These are phyloP conservation scores for Cynara cardunculus DNA, from an alignment of 129 eudicot genomes.

Conservation along the genomic window DNA sequence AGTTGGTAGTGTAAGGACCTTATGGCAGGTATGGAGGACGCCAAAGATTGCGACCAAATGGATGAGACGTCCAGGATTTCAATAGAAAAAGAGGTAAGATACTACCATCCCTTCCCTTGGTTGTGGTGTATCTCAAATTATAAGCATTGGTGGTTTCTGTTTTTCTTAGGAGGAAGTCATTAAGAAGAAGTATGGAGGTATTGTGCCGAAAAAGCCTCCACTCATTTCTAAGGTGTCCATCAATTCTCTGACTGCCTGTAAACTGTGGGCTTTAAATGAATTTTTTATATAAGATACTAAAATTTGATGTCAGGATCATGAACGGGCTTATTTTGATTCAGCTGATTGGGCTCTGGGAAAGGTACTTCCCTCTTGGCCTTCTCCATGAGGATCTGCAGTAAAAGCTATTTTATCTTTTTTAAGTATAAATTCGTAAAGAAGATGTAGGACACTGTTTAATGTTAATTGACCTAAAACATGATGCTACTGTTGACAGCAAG, in stretches of 20 bases:
- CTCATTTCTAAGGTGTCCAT: constrained; percentile 77
- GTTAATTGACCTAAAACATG: background rate
- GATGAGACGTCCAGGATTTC: constrained; percentile 41
- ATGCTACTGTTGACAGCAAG: constrained; percentile 62
- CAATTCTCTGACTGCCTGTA: constrained; percentile 2
- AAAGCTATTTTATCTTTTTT: background rate
- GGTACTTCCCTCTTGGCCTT: constrained; percentile 38
- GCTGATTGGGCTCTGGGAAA: constrained; percentile 99
- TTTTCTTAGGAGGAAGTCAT: constrained; percentile 63
- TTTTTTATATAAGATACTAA: constrained; percentile 7
- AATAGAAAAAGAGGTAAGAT: constrained; percentile 57
- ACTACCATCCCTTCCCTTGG: background rate
- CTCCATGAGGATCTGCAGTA: background rate
- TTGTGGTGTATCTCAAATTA: constrained; percentile 4
- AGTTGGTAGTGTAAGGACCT: constrained; percentile 23
- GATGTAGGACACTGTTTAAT: background rate
- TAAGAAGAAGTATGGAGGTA: constrained; percentile 88
- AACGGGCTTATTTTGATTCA: constrained; percentile 96
- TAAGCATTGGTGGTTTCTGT: constrained; percentile 12
- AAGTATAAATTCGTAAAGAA: background rate
- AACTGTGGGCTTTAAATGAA: constrained; percentile 8
- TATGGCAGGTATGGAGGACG: constrained; percentile 55
- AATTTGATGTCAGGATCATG: constrained; percentile 74
- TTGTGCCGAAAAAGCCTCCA: constrained; percentile 87
- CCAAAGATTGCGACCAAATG: constrained; percentile 43